These are phyloP conservation scores for Thelephora ganbajun DNA, from an alignment of 768 basidiomycete genomes.

Conservation along the genomic window DNA sequence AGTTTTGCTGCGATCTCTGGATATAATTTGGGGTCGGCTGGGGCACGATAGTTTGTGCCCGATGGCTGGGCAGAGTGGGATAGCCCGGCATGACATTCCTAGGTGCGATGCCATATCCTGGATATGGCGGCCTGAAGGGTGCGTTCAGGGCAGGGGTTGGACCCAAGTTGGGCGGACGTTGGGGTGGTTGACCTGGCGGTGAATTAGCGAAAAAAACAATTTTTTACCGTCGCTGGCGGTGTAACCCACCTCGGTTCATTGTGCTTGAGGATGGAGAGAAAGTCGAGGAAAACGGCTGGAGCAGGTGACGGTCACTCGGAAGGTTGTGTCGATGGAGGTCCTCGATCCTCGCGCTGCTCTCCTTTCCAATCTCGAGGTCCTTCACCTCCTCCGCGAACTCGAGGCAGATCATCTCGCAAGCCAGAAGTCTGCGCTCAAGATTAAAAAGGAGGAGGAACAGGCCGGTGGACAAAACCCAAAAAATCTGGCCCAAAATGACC, in stretches of 20 bases:
- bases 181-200: constrained; percentile 63
- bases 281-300: constrained; percentile 5
- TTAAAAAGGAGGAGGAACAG: constrained; percentile 66
- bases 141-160: constrained; percentile 47
- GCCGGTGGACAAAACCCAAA: constrained; percentile 21
- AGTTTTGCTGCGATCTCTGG: constrained; percentile 50
- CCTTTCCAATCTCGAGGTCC: constrained; percentile 80
- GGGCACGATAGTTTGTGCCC: constrained; percentile 41
- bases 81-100: constrained; percentile 41
- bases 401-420: constrained; percentile 61
- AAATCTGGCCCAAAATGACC: constrained; percentile 24
- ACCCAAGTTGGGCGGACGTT: constrained; percentile 63
- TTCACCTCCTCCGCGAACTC: constrained; percentile 61
- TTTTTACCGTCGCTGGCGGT: neutral
- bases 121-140: constrained; percentile 44
- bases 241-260: constrained; percentile 22
- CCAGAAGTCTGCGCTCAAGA: constrained; percentile 52
- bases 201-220: constrained; percentile 5
- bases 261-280: constrained; percentile 2
- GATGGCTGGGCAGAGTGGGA: constrained; percentile 46
- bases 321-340: constrained; percentile 29
- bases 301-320: constrained; percentile 7
- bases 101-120: constrained; percentile 48
- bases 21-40: constrained; percentile 52
- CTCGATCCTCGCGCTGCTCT: constrained; percentile 63